Base-by-base conservation (phyloP, 2,329 filamentous ascomycete genomes). In the Colletotrichum sp. region DNA sequence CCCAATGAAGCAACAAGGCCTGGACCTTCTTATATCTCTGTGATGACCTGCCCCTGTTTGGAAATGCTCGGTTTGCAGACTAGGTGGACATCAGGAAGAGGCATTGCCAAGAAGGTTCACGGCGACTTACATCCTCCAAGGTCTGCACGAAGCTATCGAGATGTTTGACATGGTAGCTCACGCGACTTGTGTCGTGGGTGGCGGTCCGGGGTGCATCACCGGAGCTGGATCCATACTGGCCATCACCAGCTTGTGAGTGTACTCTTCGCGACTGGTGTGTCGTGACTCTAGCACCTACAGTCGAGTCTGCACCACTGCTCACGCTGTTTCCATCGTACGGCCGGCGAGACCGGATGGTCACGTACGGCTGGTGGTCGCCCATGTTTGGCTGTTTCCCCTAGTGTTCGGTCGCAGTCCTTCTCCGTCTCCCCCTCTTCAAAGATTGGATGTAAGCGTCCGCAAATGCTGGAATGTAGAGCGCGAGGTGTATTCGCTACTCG, bases 161-260 rank as follows among this genome's bases (percentile, higher is more conserved):
- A 75, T 91, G 86, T 81, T 91, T 91, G 68, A 92, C 87, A 81
- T 92, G 90, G 77, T 90, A 91, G 83, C 85, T 91, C 5, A 90
- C 89, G 57, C 90, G 89, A 79, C 90, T 90, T 62, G 88, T 90
- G 80, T 92, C 90, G 80, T 92, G 90, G 16, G 90, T 92, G 24
- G 89, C 84, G 21, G 86, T 80, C 10, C 84, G 83, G 30, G 84
- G 81, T n/a, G 79, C 82, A 70, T 87, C 85, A 52, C 83, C 85
- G 75, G 81, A 80, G 78, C 83, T 85, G 24, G 87, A 88, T 78
- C 86, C 86, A 79, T 88, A 89, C 86, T 88, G 83, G 71, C 26
- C 72, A 76, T 75, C 16, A n/a, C 63, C 75, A 32, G 52, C 39
- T 30, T 76, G 72, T 76, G 75, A 76, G 75, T 71, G 64, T 63